Base-by-base conservation (phyloP, 495 filamentous ascomycete genomes). In the Aspergillus homomorphus region DNA sequence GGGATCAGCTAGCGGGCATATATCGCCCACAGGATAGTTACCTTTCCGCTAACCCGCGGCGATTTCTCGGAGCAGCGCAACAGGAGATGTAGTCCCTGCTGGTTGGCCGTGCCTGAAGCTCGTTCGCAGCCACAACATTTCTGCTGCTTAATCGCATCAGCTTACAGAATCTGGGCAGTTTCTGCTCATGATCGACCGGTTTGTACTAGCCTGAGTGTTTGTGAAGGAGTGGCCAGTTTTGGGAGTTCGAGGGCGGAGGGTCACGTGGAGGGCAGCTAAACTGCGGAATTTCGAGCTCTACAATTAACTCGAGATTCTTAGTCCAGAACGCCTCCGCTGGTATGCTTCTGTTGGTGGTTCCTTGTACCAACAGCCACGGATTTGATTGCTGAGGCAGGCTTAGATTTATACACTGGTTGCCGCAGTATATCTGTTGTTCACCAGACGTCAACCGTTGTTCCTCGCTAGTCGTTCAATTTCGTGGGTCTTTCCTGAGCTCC, bases 231-330 rank as follows among this genome's bases (percentile, higher is more conserved):
- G 53, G 53, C 10, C 42, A 42, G 50, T 10, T 9, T 44, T 51
- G 28, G 50, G 44, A 21, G 45, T 53, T 22, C 52, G 18, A 28
- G 42, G 48, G 45, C 38, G 54, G 41, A 5, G 33, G 19, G 62
- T 68, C 65, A 68, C 65, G 65, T 68, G 65, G 26, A 46, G 42
- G 58, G 53, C 57, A 58, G 53, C 57, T 65, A 51, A 62, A 63
- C 62, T 55, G 57, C 65, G 51, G 55, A 52, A 51, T 61, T 48
- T 58, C 59, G 64, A 62, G 65, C 62, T 68, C 33, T 62, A 38
- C 33, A 38, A 68, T 59, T 51, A 54, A 59, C 55, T 56, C 56
- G 51, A 52, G 57, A 61, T 58, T 64, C 58, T 53, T 55, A 46
- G 55, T 56, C 64, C 60, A 60, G 45, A 58, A 53, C 52, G 49